Conservation (phyloP, 2,329 filamentous ascomycete species). For the Ceratocystis smalleyi region DNA sequence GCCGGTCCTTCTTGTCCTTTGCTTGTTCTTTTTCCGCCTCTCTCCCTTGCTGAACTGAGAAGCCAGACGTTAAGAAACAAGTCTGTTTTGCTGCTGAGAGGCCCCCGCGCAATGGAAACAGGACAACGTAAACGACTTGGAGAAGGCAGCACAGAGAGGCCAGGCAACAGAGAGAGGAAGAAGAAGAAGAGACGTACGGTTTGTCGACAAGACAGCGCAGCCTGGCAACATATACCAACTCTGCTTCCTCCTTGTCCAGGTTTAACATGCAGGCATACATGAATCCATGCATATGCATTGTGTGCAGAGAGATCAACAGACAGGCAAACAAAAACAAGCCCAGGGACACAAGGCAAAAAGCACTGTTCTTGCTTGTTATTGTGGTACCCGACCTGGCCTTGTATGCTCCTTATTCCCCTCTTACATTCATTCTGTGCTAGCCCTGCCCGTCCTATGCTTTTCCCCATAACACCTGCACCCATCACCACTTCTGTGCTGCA, state of each 20-base stretch:
- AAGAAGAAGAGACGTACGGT: not conserved
- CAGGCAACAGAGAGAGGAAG: not conserved
- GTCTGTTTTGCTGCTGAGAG: not conserved
- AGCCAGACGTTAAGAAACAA: not conserved
- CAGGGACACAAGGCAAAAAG: not conserved
- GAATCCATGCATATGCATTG: not conserved
- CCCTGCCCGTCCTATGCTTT: not conserved
- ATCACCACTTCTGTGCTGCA: not conserved
- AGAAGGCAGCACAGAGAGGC: not conserved
- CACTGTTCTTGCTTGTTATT: constrained; percentile 5
- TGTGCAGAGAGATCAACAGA: constrained; percentile 2
- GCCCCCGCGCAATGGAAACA: not conserved
- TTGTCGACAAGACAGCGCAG: not conserved
- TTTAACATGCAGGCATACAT: not conserved
- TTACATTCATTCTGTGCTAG: not conserved
- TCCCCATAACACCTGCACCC: not conserved
- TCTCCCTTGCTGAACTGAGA: not conserved
- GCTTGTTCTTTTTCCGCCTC: not conserved
- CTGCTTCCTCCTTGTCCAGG: not conserved
- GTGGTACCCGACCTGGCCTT: not conserved
- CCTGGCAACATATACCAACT: constrained; percentile 4
- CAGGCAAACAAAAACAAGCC: not conserved
- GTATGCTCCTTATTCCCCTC: not conserved
- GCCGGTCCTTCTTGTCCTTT: not conserved
- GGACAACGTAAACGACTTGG: not conserved